Conservation (phyloP, 306 rosid species). For the Oxytropis ochrocephala region DNA sequence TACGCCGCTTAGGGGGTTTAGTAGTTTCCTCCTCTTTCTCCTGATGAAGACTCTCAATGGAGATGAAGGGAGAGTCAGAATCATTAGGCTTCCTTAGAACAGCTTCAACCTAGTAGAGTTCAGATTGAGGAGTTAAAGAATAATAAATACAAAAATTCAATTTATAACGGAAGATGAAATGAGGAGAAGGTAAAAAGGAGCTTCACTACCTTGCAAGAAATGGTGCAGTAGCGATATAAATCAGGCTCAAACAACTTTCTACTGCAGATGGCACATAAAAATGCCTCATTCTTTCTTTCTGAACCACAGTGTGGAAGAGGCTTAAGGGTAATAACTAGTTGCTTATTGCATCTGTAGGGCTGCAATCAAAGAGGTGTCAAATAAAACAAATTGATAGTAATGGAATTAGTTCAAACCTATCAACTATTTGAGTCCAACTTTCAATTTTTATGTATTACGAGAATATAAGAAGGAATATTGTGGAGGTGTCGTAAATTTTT, state of each 20-base stretch:
- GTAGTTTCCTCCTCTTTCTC: no score
- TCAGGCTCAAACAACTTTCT: conserved; percentile 20
- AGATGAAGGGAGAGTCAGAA: not conserved
- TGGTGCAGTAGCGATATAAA: conserved; percentile 20
- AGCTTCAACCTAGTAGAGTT: conserved; percentile 24
- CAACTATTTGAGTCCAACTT: no score
- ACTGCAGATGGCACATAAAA: conserved; percentile 14
- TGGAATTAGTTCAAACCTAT: not conserved
- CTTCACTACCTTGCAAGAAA: conserved; percentile 29
- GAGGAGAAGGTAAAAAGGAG: not conserved
- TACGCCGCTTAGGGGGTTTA: no score
- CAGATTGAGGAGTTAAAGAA: not conserved
- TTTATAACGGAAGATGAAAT: not conserved
- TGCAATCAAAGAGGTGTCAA: not conserved
- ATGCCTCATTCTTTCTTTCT: not conserved
- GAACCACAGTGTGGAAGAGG: conserved; percentile 26
- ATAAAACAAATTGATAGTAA: not conserved
- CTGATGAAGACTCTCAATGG: no score
- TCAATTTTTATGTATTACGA: not conserved
- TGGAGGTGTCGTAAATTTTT: not conserved
- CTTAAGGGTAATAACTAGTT: conserved; percentile 21
- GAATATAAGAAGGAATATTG: not conserved
- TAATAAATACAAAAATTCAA: not conserved
- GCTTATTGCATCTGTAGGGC: conserved; percentile 29
- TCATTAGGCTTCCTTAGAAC: conserved; percentile 11